Evolutionary conservation across 75 land plant genomes (phyloP), one percentile per base, ranked within the genome.

Genomic region (Picea glauca): DNA sequence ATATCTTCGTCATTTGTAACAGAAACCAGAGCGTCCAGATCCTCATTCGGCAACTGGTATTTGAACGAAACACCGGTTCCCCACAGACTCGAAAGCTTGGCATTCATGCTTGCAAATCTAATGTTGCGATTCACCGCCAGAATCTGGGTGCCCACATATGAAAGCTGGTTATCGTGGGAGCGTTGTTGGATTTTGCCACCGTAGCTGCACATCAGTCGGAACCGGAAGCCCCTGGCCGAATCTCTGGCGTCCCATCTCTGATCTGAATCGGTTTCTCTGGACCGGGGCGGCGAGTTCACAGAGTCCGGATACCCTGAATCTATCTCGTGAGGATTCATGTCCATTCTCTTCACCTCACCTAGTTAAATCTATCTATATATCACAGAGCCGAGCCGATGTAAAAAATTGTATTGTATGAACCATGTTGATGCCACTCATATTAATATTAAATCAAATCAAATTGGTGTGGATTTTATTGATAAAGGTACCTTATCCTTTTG

Each of bases 1-100:
- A 96, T 85, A 74, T 96, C 99, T 78, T 96, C 99, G 62, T 96
- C 98, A 64, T 93, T 87, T 20, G 98, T 89, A 11, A 96, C 98
- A 15, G 99, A 92, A 62, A 96, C 85, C 65, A 96, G 80, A 0
- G 97, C 90, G 81, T 96, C 96, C 23, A 96, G 91, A 73, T 96
- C 98, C 81, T 94, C 97, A 20, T 90, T 88, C 21, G 98, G 98
- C 57, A 96, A 80, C 88, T 96, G 97, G 81, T 96, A 96, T 87
- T 96, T 96, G 60, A 94, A 76, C 50, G 85, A 80, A 2, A 93
- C 62, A 13, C 62, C 70, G 21, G 73, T 46, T 35, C 78, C 85
- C 76, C 74, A 76, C 58, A 90, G 65, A 31, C 86, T 66, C 31
- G 84, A 78, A 62, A 96, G 85, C 84, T 88, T 90, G 64, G 83